Evolutionary conservation across 148 eudicot species (phyloP), one percentile per base, ranked within the genome.

Genomic region (Cornus suecica): DNA sequence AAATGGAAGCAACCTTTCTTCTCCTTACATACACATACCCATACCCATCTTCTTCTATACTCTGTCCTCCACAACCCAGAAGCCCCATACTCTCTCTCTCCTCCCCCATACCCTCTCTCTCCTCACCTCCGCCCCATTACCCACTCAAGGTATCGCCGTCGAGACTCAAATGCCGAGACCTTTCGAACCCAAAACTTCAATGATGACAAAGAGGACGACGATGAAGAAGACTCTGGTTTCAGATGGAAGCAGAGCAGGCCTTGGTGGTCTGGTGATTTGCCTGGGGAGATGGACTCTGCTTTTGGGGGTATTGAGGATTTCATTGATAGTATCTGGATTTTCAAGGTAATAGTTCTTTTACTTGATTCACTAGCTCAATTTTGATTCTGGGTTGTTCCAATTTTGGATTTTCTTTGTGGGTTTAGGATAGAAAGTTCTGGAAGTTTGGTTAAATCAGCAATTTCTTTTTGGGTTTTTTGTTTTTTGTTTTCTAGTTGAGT

Each of bases 251-350:
- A 63, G 66, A 62, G 63, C 24, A 32, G 83, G 74, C 68, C 63
- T 52, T 66, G 81, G 83, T 74, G 78, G 84, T 79, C 77, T 14
- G 83, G 77, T 54, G 27, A 32, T 22, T 16, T 68, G 23, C 30
- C 65, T 72, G 0, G 10, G 77, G 77, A 75, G 25, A 3, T 54
- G 37, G 82, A 82, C 71, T 66, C 71, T 42, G 77, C 72, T 63
- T 31, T 65, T 73, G 84, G 79, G 20, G 56, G 74, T 60, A 52
- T 84, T 31, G 88, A 87, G 76, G 89, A 90, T 41, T 66, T 87
- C 31, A 30, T 90, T 30, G 89, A 86, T 15, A 78, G 84, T 73
- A 54, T 86, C 29, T 90, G 89, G 91, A 81, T 86, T 79, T 45
- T 87, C 42, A 88, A 83, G 91, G 93, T 90, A 74, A 58, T 75